These are phyloP conservation scores for Starmerella apicola DNA, from an alignment of 805 yeast species.

Conservation along the genomic window DNA sequence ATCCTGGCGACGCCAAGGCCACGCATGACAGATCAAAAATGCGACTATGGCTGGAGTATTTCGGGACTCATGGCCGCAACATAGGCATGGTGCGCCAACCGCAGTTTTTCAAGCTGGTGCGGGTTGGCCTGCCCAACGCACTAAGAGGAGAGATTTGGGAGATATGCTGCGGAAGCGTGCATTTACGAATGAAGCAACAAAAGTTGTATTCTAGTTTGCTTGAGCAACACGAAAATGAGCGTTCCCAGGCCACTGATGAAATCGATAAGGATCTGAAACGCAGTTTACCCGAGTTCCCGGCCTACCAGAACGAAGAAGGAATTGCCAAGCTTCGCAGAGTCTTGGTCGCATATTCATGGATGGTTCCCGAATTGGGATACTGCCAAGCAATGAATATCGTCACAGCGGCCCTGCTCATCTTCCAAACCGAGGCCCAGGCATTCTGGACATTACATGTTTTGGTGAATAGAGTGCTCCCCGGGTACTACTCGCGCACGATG, in stretches of 20 bases:
- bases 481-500: constrained; percentile 94
- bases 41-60: constrained; percentile 88
- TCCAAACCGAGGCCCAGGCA: constrained; percentile 92
- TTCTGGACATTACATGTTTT: constrained; percentile 78
- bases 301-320: constrained; percentile 79
- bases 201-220: constrained; percentile 49
- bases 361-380: constrained; percentile 91
- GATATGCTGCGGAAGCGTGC: constrained; percentile 74
- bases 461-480: constrained; percentile 81
- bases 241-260: constrained; percentile 82
- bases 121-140: constrained; percentile 91
- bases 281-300: constrained; percentile 90
- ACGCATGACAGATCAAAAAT: constrained; percentile 72
- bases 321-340: constrained; percentile 75
- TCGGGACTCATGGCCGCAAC: constrained; percentile 73
- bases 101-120: constrained; percentile 64
- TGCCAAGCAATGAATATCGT: constrained; percentile 97
- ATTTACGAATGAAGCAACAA: constrained; percentile 48
- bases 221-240: constrained; percentile 46
- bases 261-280: constrained; percentile 92
- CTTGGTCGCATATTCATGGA: constrained; percentile 90
- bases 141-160: constrained; percentile 97
- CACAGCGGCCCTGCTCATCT: constrained; percentile 38
- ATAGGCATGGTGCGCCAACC: constrained; percentile 61
- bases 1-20: constrained; percentile 77